Evolutionary conservation across 192 early-diverging fungal genomes (phyloP).

Genomic region (Podila verticillata): DNA sequence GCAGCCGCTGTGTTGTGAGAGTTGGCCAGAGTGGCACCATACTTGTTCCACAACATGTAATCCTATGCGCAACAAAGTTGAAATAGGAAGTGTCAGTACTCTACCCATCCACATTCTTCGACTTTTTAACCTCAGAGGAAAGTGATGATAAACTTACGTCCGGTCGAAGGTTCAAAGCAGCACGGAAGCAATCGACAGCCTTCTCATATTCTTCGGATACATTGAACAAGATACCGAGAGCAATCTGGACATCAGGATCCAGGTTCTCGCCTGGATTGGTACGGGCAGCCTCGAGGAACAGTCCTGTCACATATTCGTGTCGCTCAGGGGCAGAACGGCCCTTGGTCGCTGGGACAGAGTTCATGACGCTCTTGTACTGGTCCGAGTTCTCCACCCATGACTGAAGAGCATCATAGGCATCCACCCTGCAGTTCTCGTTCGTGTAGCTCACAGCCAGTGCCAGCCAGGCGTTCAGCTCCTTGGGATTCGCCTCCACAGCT

Average conservation of each 20-base stretch:
- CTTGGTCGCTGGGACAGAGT: slow-evolving; percentile 13
- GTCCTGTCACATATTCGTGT: slow-evolving; percentile 76
- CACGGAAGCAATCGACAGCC: slow-evolving; percentile 96
- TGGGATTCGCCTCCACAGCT: slow-evolving; percentile 79
- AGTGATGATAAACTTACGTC: slow-evolving; percentile 52
- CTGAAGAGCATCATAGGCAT: slow-evolving; percentile 91
- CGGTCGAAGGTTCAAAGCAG: slow-evolving; percentile 86
- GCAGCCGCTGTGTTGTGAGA: slow-evolving; percentile 77
- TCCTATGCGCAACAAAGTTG: slow-evolving; percentile 57
- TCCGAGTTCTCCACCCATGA: slow-evolving; percentile 84
- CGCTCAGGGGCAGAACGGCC: slow-evolving; percentile 61
- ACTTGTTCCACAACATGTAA: slow-evolving; percentile 96
- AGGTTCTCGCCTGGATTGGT: slow-evolving; percentile 66
- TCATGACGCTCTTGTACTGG: slow-evolving; percentile 63
- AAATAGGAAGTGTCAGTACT: not conserved
- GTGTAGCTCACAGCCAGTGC: slow-evolving; percentile 93
- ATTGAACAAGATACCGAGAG: slow-evolving; percentile 95
- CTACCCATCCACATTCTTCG: not conserved
- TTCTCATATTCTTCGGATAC: slow-evolving; percentile 93
- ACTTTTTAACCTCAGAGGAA: not conserved
- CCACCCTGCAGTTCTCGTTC: slow-evolving; percentile 86
- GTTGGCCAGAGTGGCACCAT: slow-evolving; percentile 97
- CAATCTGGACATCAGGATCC: slow-evolving; percentile 94
- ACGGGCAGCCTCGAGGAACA: slow-evolving; percentile 86
- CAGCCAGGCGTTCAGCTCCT: slow-evolving; percentile 80